Evolutionary conservation across 2,329 filamentous ascomycete genomes (phyloP).

Genomic region (Fusarium austroafricanum): DNA sequence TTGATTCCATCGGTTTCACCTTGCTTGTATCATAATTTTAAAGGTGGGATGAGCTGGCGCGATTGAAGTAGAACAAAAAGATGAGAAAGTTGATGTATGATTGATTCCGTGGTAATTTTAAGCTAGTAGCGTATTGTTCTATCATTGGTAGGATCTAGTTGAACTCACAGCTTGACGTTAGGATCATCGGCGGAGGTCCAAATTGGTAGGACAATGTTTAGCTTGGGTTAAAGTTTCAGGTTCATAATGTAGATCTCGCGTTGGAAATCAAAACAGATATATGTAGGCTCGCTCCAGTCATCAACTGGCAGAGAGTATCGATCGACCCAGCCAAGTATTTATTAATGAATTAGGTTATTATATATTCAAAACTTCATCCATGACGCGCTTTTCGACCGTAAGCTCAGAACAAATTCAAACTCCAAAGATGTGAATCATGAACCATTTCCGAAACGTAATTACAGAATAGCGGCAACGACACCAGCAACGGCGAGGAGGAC

Average conservation of each 20-base stretch:
- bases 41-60: slow-evolving; percentile 1
- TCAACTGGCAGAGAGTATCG: background rate
- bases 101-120: background rate
- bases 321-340: slow-evolving; percentile 3
- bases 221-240: background rate
- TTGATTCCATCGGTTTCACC: background rate
- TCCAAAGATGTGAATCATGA: slow-evolving; percentile 15
- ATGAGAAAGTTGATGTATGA: slow-evolving; percentile 3
- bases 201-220: background rate
- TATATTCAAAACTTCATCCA: slow-evolving; percentile 24
- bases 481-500: slow-evolving; percentile 54
- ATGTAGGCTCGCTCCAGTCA: background rate
- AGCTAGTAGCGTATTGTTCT: no score
- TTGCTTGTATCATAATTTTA: slow-evolving; percentile 36
- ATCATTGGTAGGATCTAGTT: no score
- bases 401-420: slow-evolving; percentile 13
- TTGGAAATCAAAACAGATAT: background rate
- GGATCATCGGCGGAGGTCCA: background rate
- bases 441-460: slow-evolving; percentile 28
- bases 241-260: background rate
- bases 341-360: slow-evolving; percentile 45
- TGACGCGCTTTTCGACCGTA: slow-evolving; percentile 22
- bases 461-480: slow-evolving; percentile 54
- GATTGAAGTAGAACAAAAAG: slow-evolving; percentile 18
- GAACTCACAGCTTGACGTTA: no score